Base-by-base conservation (phyloP, 1,139 yeast species). In the Taphrina wiesneri region DNA sequence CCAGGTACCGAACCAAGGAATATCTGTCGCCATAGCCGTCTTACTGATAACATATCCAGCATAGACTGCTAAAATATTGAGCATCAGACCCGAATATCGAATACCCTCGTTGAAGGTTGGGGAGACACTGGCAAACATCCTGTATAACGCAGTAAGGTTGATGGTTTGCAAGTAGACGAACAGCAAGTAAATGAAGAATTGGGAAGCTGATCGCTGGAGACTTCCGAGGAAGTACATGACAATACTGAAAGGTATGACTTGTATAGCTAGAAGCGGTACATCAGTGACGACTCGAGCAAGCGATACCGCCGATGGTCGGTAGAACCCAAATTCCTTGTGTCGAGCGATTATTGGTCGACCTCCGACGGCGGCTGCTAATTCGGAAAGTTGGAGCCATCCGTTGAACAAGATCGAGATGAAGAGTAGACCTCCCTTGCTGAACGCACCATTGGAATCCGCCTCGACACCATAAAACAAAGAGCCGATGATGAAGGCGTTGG, bases 241-340 rank as follows among this genome's bases (percentile, higher is more conserved):
- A 67, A 87, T 74, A 74, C 87, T 87, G 79, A 88, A 88, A n/a
- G 79, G 77, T 43, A 86, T 71, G 11, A 86, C 80, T 56, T 84
- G 83, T 30, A 79, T 56, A 17, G 86, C 66, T 75, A 88, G 87
- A 43, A 83, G 78, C 0, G 95, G 95, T 68, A 87, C 72, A 72
- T 87, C 90, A 2, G 90, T 83, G n/a, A 87, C 72, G 67, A 87
- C 81, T 4, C 90, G 84, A 0, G 92, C 88, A 26, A 87, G 73
- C 0, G 93, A 90, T 71, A 88, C 91, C 0, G 91, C 89, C 66
- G 90, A 82, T 13, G 95, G 93, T 70, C 86, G 90, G 72, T 88
- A 88, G 65, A 88, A 76, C 0, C 91, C 90, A 75, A 84, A 88
- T 52, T 85, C 82, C 74, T 86, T 86, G 72, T 89, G 96, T 73